Conservation (phyloP, 768 basidiomycete species). For the Vishniacozyma victoriae region DNA sequence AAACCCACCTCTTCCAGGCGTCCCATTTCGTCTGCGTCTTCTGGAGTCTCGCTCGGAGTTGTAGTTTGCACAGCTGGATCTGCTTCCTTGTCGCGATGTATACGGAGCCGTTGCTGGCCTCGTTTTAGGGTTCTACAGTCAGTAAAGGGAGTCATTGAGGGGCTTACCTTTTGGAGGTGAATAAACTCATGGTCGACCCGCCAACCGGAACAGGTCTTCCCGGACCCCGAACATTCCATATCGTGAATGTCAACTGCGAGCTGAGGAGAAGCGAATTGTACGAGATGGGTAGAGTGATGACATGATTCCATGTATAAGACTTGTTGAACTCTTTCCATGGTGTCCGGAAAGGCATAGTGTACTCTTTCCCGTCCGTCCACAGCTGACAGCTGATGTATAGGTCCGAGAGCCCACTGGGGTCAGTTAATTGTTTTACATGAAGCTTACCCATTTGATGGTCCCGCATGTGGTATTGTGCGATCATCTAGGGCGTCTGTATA, state of each 20-base stretch:
- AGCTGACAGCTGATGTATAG: conserved; percentile 90
- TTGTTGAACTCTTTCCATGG: conserved; percentile 74
- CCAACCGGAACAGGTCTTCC: conserved; percentile 75
- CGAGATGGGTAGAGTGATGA: conserved; percentile 81
- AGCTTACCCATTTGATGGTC: conserved; percentile 66
- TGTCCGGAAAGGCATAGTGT: conserved; percentile 86
- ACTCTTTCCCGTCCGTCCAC: conserved; percentile 83
- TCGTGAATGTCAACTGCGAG: conserved; percentile 85
- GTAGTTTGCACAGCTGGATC: conserved; percentile 73
- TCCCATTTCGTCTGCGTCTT: conserved; percentile 80
- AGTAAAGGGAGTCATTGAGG: background rate
- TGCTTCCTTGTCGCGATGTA: conserved; percentile 79
- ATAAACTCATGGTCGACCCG: conserved; percentile 81
- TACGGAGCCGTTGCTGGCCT: conserved; percentile 78
- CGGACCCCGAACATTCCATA: conserved; percentile 89
- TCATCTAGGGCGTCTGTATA: conserved; percentile 77
- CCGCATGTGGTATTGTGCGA: conserved; percentile 75
- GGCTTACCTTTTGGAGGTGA: conserved; percentile 83
- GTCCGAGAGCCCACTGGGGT: conserved; percentile 64
- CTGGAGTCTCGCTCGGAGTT: conserved; percentile 81
- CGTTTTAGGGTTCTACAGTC: conserved; percentile 69
- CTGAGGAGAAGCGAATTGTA: conserved; percentile 88
- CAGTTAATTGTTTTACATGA: conserved; percentile 6
- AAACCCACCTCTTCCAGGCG: conserved; percentile 73
- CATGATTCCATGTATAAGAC: conserved; percentile 82